Evolutionary conservation across 2,329 filamentous ascomycete genomes (phyloP).

Genomic region (Drechmeria coniospora): DNA sequence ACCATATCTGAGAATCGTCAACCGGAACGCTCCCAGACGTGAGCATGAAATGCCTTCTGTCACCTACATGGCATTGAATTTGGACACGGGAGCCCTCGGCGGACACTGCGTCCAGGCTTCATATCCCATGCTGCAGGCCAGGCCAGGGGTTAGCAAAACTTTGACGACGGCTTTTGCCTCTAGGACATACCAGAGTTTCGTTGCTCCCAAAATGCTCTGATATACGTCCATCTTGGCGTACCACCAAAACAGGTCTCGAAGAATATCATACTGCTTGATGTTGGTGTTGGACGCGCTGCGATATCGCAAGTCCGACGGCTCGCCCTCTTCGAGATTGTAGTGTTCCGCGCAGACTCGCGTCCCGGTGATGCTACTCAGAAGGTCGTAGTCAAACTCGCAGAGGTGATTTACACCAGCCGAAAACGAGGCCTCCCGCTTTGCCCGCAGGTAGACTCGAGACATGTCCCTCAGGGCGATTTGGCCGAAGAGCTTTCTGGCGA

Average conservation of each 20-base stretch:
- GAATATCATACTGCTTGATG: conserved; percentile 62
- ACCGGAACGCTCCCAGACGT: no score
- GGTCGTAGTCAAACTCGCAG: conserved; percentile 23
- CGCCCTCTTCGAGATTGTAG: conserved; percentile 18
- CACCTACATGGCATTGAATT: conserved; percentile 53
- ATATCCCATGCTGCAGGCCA: conserved; percentile 52
- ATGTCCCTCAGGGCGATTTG: conserved; percentile 68
- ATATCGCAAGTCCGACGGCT: conserved; percentile 10
- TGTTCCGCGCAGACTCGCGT: conserved; percentile 20
- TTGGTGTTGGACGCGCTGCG: conserved; percentile 38
- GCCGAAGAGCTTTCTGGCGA: conserved; percentile 64
- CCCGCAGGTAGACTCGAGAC: conserved; percentile 52
- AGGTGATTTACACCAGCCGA: conserved; percentile 12
- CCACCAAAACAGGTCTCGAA: conserved; percentile 90
- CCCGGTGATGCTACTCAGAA: conserved; percentile 27
- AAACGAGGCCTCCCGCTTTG: conserved; percentile 31
- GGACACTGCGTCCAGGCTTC: conserved; percentile 74
- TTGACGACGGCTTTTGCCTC: neutral
- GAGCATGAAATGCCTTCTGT: no score
- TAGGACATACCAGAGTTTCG: conserved; percentile 60
- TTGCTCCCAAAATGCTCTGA: conserved; percentile 78
- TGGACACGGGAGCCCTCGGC: conserved; percentile 66
- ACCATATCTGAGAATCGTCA: conserved; percentile 48
- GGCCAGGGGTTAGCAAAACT: conserved; percentile 8
- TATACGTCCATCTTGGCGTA: conserved; percentile 89